Evolutionary conservation across 768 basidiomycete species (phyloP).

Genomic region (Termitomyces heimii): DNA sequence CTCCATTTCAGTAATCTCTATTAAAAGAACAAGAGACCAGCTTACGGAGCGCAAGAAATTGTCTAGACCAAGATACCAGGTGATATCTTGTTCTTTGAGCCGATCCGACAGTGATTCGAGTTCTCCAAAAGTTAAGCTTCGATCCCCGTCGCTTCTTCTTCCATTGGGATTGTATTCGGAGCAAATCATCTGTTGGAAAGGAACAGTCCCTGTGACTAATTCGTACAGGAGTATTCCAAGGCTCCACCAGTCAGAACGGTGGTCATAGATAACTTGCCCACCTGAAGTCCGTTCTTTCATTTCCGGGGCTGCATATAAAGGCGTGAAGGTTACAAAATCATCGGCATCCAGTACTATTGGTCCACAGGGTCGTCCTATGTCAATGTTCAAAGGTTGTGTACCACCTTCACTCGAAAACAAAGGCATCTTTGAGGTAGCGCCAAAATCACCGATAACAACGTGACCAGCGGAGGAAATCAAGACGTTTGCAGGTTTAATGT

Average conservation of each 20-base stretch:
- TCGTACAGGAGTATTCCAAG: constrained; percentile 27
- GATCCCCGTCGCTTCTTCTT: constrained; percentile 16
- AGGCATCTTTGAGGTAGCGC: constrained; percentile 37
- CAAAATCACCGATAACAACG: constrained; percentile 58
- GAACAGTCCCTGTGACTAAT: constrained; percentile 22
- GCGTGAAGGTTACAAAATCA: constrained; percentile 24
- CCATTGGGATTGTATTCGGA: background rate
- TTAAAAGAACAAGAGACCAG: background rate
- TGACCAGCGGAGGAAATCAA: constrained; percentile 44
- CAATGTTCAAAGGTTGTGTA: background rate
- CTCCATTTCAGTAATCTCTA: background rate
- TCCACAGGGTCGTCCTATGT: background rate
- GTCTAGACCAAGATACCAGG: constrained; percentile 10
- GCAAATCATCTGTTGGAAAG: constrained; percentile 7
- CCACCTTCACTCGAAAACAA: background rate
- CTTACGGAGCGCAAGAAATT: constrained; percentile 21
- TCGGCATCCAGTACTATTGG: constrained; percentile 18
- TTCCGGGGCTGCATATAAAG: constrained; percentile 31
- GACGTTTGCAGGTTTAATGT: constrained; percentile 65
- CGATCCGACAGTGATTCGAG: constrained; percentile 13
- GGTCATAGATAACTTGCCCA: constrained; percentile 23
- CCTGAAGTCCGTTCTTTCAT: constrained; percentile 18
- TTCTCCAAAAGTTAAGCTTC: constrained; percentile 17
- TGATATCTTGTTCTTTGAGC: background rate
- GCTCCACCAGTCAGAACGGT: constrained; percentile 32